phyloP scores from a whole-genome alignment of 2,329 filamentous ascomycete genomes.

The Podosphaera fusca region DNA sequence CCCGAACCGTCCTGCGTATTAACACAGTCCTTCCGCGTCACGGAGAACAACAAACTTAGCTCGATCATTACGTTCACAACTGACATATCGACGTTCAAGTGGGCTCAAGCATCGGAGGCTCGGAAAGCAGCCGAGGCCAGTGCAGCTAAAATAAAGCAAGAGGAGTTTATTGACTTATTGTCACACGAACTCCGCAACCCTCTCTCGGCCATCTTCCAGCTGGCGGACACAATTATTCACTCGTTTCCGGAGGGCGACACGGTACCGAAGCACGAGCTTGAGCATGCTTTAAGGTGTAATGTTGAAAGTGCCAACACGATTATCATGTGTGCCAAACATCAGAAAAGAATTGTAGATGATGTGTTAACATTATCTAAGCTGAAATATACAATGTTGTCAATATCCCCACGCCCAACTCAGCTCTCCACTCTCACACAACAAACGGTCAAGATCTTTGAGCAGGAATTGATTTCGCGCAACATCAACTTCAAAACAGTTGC shows the following conservation, averaged over 20 bases:
- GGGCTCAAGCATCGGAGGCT: constrained; percentile 15
- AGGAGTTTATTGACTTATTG: constrained; percentile 60
- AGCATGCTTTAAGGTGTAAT: constrained; percentile 26
- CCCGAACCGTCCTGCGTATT: constrained; percentile 10
- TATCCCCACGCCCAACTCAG: constrained; percentile 47
- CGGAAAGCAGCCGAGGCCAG: constrained; percentile 28
- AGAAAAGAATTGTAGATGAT: constrained; percentile 59
- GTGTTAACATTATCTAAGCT: constrained; percentile 53
- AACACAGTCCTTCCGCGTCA: constrained; percentile 7
- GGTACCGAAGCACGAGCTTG: constrained; percentile 20
- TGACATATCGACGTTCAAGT: constrained; percentile 13
- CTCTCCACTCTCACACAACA: constrained; percentile 39
- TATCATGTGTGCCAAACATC: constrained; percentile 53
- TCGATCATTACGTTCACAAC: constrained; percentile 13
- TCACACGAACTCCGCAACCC: constrained; percentile 54
- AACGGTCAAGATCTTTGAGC: constrained; percentile 51
- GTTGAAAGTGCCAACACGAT: constrained; percentile 61
- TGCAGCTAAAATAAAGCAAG: constrained; percentile 44
- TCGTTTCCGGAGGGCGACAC: constrained; percentile 20
- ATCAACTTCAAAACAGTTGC: constrained; percentile 43
- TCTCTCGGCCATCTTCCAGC: constrained; percentile 51
- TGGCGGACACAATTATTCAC: constrained; percentile 44
- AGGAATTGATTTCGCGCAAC: constrained; percentile 44
- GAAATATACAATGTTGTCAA: constrained; percentile 49
- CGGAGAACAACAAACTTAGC: constrained; percentile 8